Percentiles rank a stretch among this genome's conserved stretches.
These are phyloP conservation scores for Nitzschia putrida DNA, from an alignment of 108 stramenopile species.

Conservation along the genomic window DNA sequence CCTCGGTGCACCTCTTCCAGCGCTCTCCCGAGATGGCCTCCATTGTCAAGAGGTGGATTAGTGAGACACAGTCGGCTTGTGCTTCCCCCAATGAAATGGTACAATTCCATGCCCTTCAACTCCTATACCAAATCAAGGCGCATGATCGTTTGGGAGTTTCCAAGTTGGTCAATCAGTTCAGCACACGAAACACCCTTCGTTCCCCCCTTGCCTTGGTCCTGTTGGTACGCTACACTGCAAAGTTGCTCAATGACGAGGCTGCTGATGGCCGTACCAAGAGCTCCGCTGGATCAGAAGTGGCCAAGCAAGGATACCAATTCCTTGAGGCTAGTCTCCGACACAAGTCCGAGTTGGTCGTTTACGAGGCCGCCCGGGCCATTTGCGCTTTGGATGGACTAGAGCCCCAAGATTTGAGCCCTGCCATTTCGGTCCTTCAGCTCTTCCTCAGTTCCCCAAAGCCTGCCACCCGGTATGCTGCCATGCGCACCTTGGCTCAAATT, in stretches of 20 bases:
- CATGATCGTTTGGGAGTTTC: constrained; percentile 96
- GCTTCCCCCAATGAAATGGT: constrained; percentile 95
- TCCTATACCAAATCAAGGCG: constrained; percentile 98
- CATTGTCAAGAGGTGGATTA: constrained; percentile 91
- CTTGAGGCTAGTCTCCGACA: constrained; percentile 90
- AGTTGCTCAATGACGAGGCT: constrained; percentile 79
- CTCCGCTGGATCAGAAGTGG: constrained; percentile 68
- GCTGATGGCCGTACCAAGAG: constrained; percentile 66
- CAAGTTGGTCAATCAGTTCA: constrained; percentile 92
- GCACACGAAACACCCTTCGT: constrained; percentile 84
- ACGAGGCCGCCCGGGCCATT: constrained; percentile 98
- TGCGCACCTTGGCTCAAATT: constrained; percentile 91
- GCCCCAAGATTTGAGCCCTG: constrained; percentile 91
- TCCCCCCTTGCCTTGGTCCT: constrained; percentile 92
- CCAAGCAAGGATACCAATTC: constrained; percentile 90
- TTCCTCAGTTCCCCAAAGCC: constrained; percentile 95
- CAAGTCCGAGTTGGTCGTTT: constrained; percentile 97
- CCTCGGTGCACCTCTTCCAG: constrained; percentile 80
- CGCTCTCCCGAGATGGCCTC: constrained; percentile 73
- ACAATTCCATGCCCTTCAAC: constrained; percentile 97
- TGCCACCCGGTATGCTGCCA: constrained; percentile 91
- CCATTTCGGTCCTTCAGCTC: constrained; percentile 95
- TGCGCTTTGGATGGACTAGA: constrained; percentile 92
- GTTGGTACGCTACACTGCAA: constrained; percentile 95
- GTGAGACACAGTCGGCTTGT: constrained; percentile 93